Evolutionary conservation across 75 land plant species (phyloP).

Genomic region (Gnetum montanum): DNA sequence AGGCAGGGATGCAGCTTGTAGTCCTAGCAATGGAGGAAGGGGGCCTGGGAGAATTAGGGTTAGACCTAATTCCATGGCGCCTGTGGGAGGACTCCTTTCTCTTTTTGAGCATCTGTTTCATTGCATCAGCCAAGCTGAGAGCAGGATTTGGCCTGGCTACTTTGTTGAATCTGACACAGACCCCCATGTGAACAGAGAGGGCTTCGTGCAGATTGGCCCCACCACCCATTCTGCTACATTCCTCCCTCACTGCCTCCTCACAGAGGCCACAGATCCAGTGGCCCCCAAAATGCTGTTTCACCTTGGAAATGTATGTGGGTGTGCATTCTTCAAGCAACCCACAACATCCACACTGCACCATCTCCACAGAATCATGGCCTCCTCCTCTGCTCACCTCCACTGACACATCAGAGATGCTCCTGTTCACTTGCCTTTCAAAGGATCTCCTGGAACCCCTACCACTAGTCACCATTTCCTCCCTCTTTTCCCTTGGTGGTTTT

Average conservation of each 20-base stretch:
- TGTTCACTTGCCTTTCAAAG: too few species aligned
- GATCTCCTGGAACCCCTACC: too few species aligned
- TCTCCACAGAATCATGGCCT: conserved; percentile 11
- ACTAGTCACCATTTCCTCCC: too few species aligned
- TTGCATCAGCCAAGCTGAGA: conserved; percentile 32
- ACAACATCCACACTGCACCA: conserved; percentile 62
- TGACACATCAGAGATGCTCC: neutral
- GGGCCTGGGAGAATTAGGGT: neutral
- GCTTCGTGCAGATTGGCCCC: conserved; percentile 34
- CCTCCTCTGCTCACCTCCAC: neutral
- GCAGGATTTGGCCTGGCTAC: conserved; percentile 46
- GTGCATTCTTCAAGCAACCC: conserved; percentile 74
- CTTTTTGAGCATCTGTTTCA: conserved; percentile 32
- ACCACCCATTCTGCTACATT: conserved; percentile 8
- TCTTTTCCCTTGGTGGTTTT: too few species aligned
- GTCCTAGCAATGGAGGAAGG: conserved; percentile 8
- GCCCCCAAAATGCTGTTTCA: conserved; percentile 31
- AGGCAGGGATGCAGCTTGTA: conserved; percentile 55
- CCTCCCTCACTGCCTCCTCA: conserved; percentile 74
- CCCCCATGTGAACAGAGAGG: conserved; percentile 25
- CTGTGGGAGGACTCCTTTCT: too few species aligned
- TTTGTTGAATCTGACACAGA: conserved; percentile 48
- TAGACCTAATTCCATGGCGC: neutral
- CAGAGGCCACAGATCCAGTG: conserved; percentile 80
- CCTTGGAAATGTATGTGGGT: conserved; percentile 23